phyloP scores from a whole-genome alignment of 768 basidiomycete species.

The Sporobolomyces roseus region DNA sequence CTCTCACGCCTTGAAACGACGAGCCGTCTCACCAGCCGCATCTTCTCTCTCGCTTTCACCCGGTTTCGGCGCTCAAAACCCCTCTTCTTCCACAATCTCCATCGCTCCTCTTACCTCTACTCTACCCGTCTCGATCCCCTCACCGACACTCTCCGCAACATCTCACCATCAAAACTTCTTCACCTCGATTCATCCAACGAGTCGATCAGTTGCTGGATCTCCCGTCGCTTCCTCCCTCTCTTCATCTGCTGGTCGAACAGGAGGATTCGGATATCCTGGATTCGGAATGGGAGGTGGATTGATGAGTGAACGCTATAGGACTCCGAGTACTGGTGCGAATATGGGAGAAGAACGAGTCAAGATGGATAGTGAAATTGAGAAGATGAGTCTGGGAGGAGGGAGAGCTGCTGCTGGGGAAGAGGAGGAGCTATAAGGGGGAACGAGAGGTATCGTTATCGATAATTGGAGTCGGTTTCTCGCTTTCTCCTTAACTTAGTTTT shows the following conservation, averaged over 20 bases:
- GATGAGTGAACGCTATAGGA: conserved; percentile 11
- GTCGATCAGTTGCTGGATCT: background rate
- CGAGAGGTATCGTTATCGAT: no score
- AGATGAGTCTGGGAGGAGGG: conserved; percentile 15
- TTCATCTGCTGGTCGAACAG: background rate
- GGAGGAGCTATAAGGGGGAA: conserved; percentile 6
- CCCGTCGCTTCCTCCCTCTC: background rate
- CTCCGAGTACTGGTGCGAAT: background rate
- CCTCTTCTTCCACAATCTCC: background rate
- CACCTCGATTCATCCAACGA: conserved; percentile 8
- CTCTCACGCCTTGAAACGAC: conserved; percentile 44
- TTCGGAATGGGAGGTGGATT: background rate
- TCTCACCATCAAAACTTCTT: conserved; percentile 23
- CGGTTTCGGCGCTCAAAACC: background rate
- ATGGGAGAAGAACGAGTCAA: conserved; percentile 2
- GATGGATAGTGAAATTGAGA: conserved; percentile 18
- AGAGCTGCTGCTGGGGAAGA: background rate
- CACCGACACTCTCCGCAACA: conserved; percentile 1
- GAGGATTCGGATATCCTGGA: conserved; percentile 8
- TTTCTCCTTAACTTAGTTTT: background rate
- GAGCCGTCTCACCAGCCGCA: conserved; percentile 44
- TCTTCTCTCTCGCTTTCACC: conserved; percentile 32
- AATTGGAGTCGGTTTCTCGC: background rate
- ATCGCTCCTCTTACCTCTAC: background rate
- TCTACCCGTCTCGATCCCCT: conserved; percentile 30